phyloP scores from a whole-genome alignment of 2,329 filamentous ascomycete species.

The Cladosporium sp. region DNA sequence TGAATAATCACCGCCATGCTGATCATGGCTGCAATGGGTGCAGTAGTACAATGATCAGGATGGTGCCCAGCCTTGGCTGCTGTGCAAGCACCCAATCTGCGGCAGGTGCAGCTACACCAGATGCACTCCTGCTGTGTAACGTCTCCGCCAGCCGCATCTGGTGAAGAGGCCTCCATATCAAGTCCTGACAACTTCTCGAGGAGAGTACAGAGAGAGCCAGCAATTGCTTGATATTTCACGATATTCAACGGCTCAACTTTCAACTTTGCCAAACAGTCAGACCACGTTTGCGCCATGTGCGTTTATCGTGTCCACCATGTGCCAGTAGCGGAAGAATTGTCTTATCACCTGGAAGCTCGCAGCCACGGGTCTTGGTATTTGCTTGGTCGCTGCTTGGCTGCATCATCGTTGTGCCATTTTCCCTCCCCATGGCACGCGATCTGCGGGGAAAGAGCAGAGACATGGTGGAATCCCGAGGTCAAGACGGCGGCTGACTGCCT shows the following conservation, averaged over 20 bases:
- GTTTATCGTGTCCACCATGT: background rate
- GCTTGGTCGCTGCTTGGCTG: conserved; percentile 11
- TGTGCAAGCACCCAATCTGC: conserved; percentile 6
- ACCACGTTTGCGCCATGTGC: background rate
- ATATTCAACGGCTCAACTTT: background rate
- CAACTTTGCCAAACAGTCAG: background rate
- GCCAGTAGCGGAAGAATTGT: background rate
- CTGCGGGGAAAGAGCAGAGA: conserved; percentile 2
- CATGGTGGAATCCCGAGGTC: background rate
- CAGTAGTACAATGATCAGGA: background rate
- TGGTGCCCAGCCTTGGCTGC: conserved; percentile 8
- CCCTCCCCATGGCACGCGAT: conserved; percentile 5
- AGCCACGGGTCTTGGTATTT: conserved; percentile 14
- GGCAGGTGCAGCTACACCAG: conserved; percentile 13
- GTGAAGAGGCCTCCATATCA: background rate
- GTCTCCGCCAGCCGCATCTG: background rate
- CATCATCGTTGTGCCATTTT: background rate
- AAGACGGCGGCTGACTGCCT: background rate
- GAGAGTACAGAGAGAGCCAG: background rate
- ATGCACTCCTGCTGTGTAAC: conserved; percentile 2
- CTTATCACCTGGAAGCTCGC: conserved; percentile 13
- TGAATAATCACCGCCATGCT: background rate
- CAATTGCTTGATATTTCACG: background rate
- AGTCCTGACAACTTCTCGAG: background rate
- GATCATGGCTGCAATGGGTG: conserved; percentile 1